Evolutionary conservation across 345 rosid genomes (phyloP).

Genomic region (Rhodamnia rubescens): DNA sequence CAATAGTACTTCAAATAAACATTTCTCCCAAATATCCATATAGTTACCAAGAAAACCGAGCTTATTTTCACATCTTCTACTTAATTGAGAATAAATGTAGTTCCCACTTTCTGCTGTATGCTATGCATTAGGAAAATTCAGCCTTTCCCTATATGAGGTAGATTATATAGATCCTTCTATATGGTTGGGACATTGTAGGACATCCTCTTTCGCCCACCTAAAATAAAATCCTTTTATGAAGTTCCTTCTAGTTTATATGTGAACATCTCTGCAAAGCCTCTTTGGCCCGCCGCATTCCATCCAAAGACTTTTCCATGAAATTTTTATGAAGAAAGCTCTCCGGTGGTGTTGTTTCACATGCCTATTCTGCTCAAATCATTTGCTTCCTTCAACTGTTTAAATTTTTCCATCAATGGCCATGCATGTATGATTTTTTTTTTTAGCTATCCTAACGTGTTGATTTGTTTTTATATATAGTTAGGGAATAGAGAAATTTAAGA

Average conservation of each 20-base stretch:
- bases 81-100: not conserved
- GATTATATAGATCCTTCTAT: not conserved
- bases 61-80: not conserved
- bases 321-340: not conserved
- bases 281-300: not conserved
- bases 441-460: not conserved
- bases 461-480: conserved; percentile 11
- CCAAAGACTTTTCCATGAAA: not conserved
- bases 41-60: not conserved
- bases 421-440: not conserved
- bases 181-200: not conserved
- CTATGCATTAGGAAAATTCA: not conserved
- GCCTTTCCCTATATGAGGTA: not conserved
- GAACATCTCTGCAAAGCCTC: not conserved
- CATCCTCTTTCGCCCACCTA: not conserved
- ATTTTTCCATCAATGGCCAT: not conserved
- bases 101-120: not conserved
- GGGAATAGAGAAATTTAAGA: conserved; percentile 95
- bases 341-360: not conserved
- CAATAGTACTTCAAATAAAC: not conserved
- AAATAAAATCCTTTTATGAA: not conserved
- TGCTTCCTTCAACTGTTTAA: not conserved
- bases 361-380: not conserved
- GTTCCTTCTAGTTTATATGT: not conserved
- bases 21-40: not conserved